Evolutionary conservation across 2,329 filamentous ascomycete species (phyloP).

Genomic region (Scytalidium sp.): DNA sequence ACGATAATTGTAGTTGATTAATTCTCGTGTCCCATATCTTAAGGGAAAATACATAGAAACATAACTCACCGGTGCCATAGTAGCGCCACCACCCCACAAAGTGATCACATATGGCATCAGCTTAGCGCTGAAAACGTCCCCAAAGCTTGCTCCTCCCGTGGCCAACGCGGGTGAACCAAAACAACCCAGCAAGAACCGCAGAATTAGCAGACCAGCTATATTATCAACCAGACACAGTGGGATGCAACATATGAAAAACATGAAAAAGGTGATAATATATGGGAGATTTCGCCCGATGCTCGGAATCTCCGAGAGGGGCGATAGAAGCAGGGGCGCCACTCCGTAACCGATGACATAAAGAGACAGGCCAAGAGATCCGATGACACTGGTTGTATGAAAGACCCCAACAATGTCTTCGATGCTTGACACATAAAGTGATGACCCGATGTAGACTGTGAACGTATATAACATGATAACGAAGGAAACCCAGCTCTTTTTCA

Average conservation of each 20-base stretch:
- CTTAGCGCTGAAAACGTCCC: constrained; percentile 47
- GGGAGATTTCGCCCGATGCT: constrained; percentile 63
- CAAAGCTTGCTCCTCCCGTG: constrained; percentile 46
- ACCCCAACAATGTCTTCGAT: not conserved
- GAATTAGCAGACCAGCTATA: constrained; percentile 51
- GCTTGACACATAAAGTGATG: constrained; percentile 44
- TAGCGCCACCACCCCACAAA: constrained; percentile 48
- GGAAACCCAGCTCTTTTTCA: constrained; percentile 32
- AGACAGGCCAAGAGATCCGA: constrained; percentile 54
- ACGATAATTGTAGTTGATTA: constrained; percentile 8
- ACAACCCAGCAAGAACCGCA: constrained; percentile 61
- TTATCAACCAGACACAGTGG: not conserved
- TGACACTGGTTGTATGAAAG: constrained; percentile 6
- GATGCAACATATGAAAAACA: constrained; percentile 54
- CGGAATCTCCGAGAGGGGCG: constrained; percentile 58
- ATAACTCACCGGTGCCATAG: constrained; percentile 29
- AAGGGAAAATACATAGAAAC: not conserved
- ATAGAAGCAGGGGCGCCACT: constrained; percentile 1
- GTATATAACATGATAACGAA: constrained; percentile 49
- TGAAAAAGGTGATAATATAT: constrained; percentile 63
- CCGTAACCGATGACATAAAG: constrained; percentile 54
- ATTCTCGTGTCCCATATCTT: not conserved
- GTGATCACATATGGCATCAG: constrained; percentile 53
- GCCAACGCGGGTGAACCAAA: constrained; percentile 62
- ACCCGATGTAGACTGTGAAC: constrained; percentile 53